A percentile compares a stretch with the other conserved stretches of the same genome.
Conservation (phyloP, 2,329 filamentous ascomycete species). For the Albifimbria verrucaria region DNA sequence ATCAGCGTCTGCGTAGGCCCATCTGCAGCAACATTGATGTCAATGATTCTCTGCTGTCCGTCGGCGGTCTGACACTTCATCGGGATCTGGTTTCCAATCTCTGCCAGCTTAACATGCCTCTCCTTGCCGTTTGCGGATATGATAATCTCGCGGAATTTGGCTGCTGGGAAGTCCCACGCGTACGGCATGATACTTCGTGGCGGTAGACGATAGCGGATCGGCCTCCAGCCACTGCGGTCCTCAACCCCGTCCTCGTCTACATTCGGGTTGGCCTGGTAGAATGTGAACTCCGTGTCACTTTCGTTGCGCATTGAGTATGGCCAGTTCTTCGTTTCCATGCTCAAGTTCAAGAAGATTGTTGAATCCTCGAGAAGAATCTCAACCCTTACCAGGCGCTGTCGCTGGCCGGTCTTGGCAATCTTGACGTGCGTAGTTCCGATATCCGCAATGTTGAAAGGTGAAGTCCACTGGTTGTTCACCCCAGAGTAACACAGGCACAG, state of each 20-base stretch:
- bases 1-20: conserved; percentile 94
- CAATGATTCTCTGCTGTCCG: conserved; percentile 80
- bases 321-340: conserved; percentile 91
- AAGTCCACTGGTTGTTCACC: conserved; percentile 95
- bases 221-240: conserved; percentile 85
- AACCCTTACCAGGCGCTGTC: conserved; percentile 81
- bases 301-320: conserved; percentile 98
- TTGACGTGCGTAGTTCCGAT: conserved; percentile 92
- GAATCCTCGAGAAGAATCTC: conserved; percentile 91
- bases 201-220: conserved; percentile 87
- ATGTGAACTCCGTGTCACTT: conserved; percentile 93
- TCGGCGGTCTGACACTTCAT: conserved; percentile 77
- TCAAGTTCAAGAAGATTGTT: conserved; percentile 90
- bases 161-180: conserved; percentile 97
- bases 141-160: conserved; percentile 92
- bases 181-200: conserved; percentile 98
- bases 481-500: conserved; percentile 90
- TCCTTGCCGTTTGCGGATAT: conserved; percentile 56
- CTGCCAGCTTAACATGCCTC: conserved; percentile 87
- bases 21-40: conserved; percentile 93
- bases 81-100: conserved; percentile 93
- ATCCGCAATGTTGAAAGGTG: conserved; percentile 95
- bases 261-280: conserved; percentile 92
- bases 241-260: conserved; percentile 84
- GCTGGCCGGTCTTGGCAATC: conserved; percentile 82